Base-by-base conservation (phyloP, 2,329 filamentous ascomycete species). In the Verticillium nonalfalfae region DNA sequence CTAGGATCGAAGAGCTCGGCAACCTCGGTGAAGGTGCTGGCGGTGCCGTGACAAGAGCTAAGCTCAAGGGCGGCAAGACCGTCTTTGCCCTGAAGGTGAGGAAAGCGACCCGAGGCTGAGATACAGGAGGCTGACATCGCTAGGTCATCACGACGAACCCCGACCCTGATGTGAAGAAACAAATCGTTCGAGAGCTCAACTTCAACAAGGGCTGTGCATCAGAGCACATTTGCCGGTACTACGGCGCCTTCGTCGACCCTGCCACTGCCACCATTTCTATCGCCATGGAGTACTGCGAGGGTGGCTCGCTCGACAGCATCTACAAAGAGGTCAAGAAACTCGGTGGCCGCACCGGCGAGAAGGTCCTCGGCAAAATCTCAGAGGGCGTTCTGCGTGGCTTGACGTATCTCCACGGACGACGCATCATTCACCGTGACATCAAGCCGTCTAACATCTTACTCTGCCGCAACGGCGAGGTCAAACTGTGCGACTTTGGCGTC, bases 161-260 rank as follows among this genome's bases (percentile, higher is more conserved):
- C 2, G 95, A 99, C 69, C 94, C 95, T 13, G 94, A 97, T 72
- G 92, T 98, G 64, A 98, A 97, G 82, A 97, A 96, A 74, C 95
- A 99, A 76, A 99, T 99, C 69, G 86, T 98, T 63, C 90, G 95
- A 71, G 95, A 99, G 75, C 82, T 99, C 59, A 91, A 91, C 64
- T 99, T 98, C 83, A 99, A 99, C 82, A 97, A 97, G 77, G 91
- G 93, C 67, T 98, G 95, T 73, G 93, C 91, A 6, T 97, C 93
- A 4, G 90, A 95, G 63, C 93, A 98, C 74, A 99, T 99, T 70
- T 99, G 95, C 77, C 88, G 90, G 65, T 99, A 99, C 78, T 99
- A 97, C 71, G 95, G 95, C 65, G 94, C 94, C 50, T 99, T 98
- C 73, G 91, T 96, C 73, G 94, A 99, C 72, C 90, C 95, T 62